Conservation (phyloP, 768 basidiomycete species). For the Hygrocybe punicea region DNA sequence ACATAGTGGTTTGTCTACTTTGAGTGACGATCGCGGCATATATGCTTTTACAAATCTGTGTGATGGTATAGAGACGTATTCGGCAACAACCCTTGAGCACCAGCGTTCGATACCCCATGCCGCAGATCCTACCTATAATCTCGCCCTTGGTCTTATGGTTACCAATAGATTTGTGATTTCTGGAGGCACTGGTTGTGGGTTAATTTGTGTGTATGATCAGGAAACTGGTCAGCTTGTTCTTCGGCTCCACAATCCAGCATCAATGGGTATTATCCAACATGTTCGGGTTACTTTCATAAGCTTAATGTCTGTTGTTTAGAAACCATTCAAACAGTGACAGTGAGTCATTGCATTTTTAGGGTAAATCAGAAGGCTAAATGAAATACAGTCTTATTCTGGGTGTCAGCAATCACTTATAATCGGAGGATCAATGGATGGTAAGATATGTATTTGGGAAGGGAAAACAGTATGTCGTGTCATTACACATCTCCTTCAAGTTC, state of each 20-base stretch:
- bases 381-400: background rate
- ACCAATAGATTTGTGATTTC: background rate
- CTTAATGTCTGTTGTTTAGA: background rate
- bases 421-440: conserved; percentile 83
- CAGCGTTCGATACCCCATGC: background rate
- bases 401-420: background rate
- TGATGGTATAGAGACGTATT: background rate
- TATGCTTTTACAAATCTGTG: conserved; percentile 1
- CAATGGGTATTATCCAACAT: background rate
- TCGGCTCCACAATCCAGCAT: background rate
- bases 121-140: background rate
- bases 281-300: background rate
- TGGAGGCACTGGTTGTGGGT: background rate
- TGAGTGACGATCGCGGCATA: background rate
- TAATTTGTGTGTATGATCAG: background rate
- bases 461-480: background rate
- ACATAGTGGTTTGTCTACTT: background rate
- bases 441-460: conserved; percentile 86
- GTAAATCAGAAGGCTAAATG: background rate
- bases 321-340: background rate
- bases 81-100: background rate
- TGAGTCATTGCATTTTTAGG: background rate
- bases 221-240: background rate
- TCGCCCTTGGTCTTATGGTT: background rate
- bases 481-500: background rate